Base-by-base conservation (phyloP, 2,329 filamentous ascomycete species). In the Aspergillus quadricinctus region DNA sequence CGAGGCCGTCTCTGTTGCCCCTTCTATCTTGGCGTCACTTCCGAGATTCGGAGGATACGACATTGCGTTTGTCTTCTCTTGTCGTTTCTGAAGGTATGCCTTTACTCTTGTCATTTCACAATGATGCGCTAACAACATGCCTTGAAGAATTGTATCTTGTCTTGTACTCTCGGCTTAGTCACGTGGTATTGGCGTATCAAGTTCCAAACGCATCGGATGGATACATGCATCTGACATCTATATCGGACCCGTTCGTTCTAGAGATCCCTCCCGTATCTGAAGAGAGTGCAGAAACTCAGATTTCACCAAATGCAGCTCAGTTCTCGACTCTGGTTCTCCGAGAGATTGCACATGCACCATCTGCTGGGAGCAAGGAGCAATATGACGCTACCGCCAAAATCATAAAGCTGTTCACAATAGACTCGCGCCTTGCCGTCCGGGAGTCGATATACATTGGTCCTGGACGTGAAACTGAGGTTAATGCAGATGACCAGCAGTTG, bases 21-120 rank as follows among this genome's bases (percentile, higher is more conserved):
- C 61, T 79, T 27, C 59, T 81, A 2, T 76, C 77, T 7, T 81
- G 82, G 75, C 73, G 73, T 48, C 84, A 87, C 70, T 85, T 80
- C 63, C 75, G 80, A 46, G 76, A 81, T 55, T 61, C 72, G 0
- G 78, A 82, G 53, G 83, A 86, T 63, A 75, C 75, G 9, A 82
- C 78, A 29, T 67, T 86, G 31, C 72, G 72, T 21, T 57, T 79
- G 28, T 65, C 68, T 41, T 60, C 72, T 52, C 29, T 77, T 28
- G 52, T 69, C 53, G 53, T 71, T 29, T 59, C 66, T 28, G 60
- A 68, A 54, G 67, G 75, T 77, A 70, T 55, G 66, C 56, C 43
- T 29, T 25, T 50, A 29, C 37, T 5, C 25, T 8, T 19, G 14
- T 21, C 14, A 23, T 48, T 41, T 29, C 14, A n/a, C 29, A 25